Evolutionary conservation across 768 basidiomycete genomes (phyloP).

Genomic region (Zangia roseola): DNA sequence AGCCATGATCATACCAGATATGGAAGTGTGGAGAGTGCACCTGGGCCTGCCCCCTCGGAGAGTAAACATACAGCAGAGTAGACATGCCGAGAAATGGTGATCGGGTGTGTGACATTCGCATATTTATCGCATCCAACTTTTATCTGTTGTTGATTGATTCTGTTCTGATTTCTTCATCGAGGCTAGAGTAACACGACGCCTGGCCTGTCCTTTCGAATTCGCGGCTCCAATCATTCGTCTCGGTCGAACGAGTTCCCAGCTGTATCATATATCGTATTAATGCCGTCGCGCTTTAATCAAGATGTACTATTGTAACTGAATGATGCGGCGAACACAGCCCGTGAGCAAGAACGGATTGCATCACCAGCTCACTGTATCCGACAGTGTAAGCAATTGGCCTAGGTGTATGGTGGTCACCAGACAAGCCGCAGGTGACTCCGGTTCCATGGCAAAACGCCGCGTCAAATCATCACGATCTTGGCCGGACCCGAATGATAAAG

Average conservation of each 20-base stretch:
- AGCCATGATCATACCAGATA: conserved; percentile 14
- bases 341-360: too few relatives aligned
- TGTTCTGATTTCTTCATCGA: not conserved
- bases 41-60: conserved; percentile 35
- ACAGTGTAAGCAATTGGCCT: too few relatives aligned
- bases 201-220: not conserved
- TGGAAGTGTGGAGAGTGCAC: conserved; percentile 8
- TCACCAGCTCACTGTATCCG: too few relatives aligned
- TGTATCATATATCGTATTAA: not conserved
- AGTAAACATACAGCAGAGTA: conserved; percentile 34
- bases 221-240: not conserved
- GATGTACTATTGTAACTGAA: too few relatives aligned
- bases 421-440: too few relatives aligned
- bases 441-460: too few relatives aligned
- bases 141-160: not conserved
- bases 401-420: too few relatives aligned
- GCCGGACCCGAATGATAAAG: too few relatives aligned
- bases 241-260: not conserved
- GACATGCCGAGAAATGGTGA: conserved; percentile 26
- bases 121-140: not conserved
- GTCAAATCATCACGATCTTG: too few relatives aligned
- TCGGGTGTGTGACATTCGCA: not conserved
- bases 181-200: too few relatives aligned
- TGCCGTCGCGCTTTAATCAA: too few relatives aligned
- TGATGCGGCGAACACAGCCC: too few relatives aligned